Evolutionary conservation across 495 filamentous ascomycete genomes (phyloP).

Genomic region (Penicillium subrubescens): DNA sequence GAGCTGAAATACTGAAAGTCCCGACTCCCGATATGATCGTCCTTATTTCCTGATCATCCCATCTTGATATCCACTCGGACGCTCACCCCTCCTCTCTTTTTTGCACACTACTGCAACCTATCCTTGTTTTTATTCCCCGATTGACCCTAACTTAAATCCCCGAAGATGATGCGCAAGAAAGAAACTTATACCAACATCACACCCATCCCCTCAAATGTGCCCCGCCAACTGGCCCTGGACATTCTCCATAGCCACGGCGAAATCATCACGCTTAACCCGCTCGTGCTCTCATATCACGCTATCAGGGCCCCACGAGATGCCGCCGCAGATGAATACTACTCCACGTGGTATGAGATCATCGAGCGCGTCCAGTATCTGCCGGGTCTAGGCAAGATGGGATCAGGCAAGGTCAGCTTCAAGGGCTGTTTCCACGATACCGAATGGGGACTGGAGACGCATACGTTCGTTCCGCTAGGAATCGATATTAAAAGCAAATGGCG

Average conservation of each 20-base stretch:
- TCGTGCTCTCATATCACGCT: constrained; percentile 68
- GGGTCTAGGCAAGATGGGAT: constrained; percentile 54
- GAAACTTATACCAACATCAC: constrained; percentile 62
- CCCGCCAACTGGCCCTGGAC: constrained; percentile 65
- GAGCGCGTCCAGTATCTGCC: constrained; percentile 76
- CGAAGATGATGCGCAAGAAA: constrained; percentile 33
- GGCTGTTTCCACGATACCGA: constrained; percentile 72
- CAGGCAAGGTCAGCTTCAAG: constrained; percentile 69
- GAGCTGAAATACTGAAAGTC: neutral
- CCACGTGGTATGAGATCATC: constrained; percentile 64
- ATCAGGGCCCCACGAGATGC: constrained; percentile 65
- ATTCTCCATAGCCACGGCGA: constrained; percentile 71
- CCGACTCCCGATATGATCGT: neutral
- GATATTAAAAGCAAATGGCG: constrained; percentile 71
- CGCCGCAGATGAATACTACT: constrained; percentile 64
- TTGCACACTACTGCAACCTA: neutral
- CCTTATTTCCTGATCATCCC: neutral
- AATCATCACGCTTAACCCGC: constrained; percentile 82
- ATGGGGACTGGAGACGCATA: constrained; percentile 72
- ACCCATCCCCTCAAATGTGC: constrained; percentile 66
- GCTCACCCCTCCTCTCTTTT: neutral
- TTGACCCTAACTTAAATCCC: neutral
- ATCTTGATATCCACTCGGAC: neutral
- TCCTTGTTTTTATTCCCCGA: neutral
- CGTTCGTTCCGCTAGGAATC: constrained; percentile 67